Base-by-base conservation (phyloP, 2,329 filamentous ascomycete species). In the Ceratocystis albifundus region DNA sequence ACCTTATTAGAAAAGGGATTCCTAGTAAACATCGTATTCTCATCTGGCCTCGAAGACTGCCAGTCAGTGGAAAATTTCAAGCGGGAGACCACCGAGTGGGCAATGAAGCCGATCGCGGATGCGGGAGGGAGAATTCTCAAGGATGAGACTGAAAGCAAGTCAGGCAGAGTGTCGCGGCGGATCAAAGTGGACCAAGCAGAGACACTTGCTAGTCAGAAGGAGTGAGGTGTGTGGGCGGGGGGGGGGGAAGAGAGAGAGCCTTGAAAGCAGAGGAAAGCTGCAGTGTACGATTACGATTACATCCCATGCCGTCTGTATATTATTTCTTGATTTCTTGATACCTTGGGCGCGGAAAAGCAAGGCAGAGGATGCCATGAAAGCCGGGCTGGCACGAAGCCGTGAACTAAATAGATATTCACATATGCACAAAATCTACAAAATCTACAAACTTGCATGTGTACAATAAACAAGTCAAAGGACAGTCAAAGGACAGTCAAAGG, bases 271-370 rank as follows among this genome's bases (percentile, higher is more conserved):
- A 3, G 12, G 15, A 25, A 8, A 22, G 53, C 53, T n/a, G 25
- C 53, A 57, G 53, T 57, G 53, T 57, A 30, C 12, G 53, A 57
- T 55, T 28, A 55, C 17, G 6, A 48, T 53, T 53, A 25, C 36
- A 41, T 41, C 10, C 4, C 12, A 41, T n/a, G n/a, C n/a, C n/a
- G n/a, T 53, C 17, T 53, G 48, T 53, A 53, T 53, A 53, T 53
- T 32, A 32, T 57, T 15, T 12, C 12, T 57, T 22, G 15, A 57
- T 57, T 28, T 30, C 17, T 41, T 41, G 36, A 41, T 41, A 41
- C 36, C 36, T 41, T 41, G 36, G 36, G 36, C 36, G 4, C 36
- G 36, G 36, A 41, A 41, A 41, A 41, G 36, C 36, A 12, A 41
- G 36, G 36, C 36, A 41, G 36, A 10, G 36, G 12, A 15, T 41